These are phyloP conservation scores for Magnusiomyces paraingens DNA, from an alignment of 1,139 yeast species.

Conservation along the genomic window DNA sequence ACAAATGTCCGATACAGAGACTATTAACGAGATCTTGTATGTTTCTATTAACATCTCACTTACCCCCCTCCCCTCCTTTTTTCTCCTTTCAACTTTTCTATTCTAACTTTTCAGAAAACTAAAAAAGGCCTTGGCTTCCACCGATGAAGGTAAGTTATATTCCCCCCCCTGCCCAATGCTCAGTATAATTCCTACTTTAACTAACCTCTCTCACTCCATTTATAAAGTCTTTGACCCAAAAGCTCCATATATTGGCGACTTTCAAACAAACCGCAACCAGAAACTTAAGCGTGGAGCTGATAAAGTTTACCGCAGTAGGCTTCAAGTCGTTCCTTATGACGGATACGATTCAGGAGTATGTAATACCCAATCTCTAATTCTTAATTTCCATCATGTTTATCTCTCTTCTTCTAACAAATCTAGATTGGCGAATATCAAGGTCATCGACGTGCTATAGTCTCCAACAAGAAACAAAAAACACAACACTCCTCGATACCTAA, in stretches of 20 bases:
- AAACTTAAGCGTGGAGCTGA: slow-evolving; percentile 48
- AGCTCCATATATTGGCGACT: slow-evolving; percentile 20
- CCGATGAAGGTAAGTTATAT: slow-evolving; percentile 11
- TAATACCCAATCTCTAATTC: neutral
- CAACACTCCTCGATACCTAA: slow-evolving; percentile 19
- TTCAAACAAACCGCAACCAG: slow-evolving; percentile 50
- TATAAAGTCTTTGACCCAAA: slow-evolving; percentile 18
- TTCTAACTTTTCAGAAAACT: slow-evolving; percentile 4
- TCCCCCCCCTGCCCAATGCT: too few relatives aligned
- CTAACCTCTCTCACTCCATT: neutral
- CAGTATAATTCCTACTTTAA: too few relatives aligned
- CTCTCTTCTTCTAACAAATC: neutral
- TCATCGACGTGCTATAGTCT: slow-evolving; percentile 32
- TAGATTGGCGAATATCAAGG: slow-evolving; percentile 31
- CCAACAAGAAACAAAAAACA: slow-evolving; percentile 22
- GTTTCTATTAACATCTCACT: neutral
- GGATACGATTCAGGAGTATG: slow-evolving; percentile 29
- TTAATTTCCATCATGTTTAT: neutral
- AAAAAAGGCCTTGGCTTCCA: slow-evolving; percentile 10
- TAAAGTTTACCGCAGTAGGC: slow-evolving; percentile 35
- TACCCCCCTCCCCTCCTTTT: neutral
- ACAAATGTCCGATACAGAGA: neutral
- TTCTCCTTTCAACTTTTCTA: neutral
- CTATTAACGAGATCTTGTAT: neutral
- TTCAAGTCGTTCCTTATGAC: slow-evolving; percentile 33